Evolutionary conservation across 106 monocot genomes (phyloP).

Genomic region (Agapanthus africanus): DNA sequence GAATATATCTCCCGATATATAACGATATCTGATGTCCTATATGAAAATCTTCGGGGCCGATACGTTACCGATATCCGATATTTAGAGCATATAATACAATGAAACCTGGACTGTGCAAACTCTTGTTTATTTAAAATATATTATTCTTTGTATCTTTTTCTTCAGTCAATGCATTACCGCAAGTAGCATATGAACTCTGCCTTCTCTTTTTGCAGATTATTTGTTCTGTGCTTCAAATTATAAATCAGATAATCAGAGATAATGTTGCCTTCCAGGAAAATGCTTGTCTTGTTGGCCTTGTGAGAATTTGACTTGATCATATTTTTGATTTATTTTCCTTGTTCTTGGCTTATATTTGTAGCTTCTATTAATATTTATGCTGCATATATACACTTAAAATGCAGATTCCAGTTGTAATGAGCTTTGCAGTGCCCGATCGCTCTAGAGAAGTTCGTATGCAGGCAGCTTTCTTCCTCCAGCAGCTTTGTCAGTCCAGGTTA

Average conservation of each 20-base stretch:
- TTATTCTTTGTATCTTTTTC: background rate
- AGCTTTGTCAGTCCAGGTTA: constrained; percentile 89
- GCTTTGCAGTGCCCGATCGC: constrained; percentile 61
- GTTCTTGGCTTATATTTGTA: background rate
- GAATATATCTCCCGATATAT: no score
- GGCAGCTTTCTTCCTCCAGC: constrained; percentile 83
- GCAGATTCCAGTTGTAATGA: constrained; percentile 90
- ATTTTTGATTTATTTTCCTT: background rate
- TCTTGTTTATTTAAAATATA: no score
- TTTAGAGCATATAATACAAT: no score
- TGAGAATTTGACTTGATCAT: constrained; percentile 27
- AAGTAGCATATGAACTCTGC: background rate
- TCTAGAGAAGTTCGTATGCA: constrained; percentile 86
- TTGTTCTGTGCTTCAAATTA: constrained; percentile 68
- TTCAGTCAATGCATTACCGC: background rate
- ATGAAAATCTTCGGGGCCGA: no score
- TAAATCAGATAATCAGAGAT: constrained; percentile 73
- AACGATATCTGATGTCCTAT: no score
- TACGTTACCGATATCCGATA: no score
- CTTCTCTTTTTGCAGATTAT: constrained; percentile 46
- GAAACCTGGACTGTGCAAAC: no score
- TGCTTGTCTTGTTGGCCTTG: constrained; percentile 91
- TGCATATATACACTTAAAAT: constrained; percentile 9
- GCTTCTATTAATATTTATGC: background rate
- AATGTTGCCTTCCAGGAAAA: constrained; percentile 73